Percentiles rank a stretch among this genome's conserved stretches.
phyloP scores from a whole-genome alignment of 2,329 filamentous ascomycete genomes.

The Exophiala sideris region DNA sequence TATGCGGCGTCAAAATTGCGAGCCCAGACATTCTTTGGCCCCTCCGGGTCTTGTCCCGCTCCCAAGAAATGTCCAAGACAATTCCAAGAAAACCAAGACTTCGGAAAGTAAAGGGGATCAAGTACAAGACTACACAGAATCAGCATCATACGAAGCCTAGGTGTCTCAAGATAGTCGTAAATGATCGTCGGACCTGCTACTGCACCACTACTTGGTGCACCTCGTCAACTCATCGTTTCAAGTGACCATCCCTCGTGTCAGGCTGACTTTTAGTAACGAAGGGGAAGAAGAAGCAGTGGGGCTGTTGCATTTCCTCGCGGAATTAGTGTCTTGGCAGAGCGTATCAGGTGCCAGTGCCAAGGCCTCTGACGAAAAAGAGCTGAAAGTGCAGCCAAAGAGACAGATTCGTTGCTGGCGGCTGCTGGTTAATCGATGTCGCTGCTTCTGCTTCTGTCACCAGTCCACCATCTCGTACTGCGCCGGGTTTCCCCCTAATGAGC shows the following conservation, averaged over 20 bases:
- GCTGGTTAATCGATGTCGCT: too few species aligned
- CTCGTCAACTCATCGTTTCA: too few species aligned
- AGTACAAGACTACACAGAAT: too few species aligned
- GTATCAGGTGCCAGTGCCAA: constrained; percentile 17
- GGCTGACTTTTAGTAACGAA: background rate
- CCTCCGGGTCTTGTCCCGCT: constrained; percentile 16
- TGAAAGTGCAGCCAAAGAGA: background rate
- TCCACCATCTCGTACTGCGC: too few species aligned
- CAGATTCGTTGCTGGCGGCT: background rate
- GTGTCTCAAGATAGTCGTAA: too few species aligned
- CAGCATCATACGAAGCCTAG: too few species aligned
- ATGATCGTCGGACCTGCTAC: too few species aligned
- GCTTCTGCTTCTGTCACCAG: too few species aligned
- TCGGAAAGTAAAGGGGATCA: background rate
- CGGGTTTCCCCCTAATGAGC: too few species aligned
- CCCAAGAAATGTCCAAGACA: constrained; percentile 18
- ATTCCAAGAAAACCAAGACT: constrained; percentile 20
- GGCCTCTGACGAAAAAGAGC: constrained; percentile 15
- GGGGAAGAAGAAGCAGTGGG: background rate
- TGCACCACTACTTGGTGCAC: too few species aligned
- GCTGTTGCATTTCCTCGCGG: background rate
- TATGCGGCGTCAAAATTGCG: background rate
- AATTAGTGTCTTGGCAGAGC: constrained; percentile 16
- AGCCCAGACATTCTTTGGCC: background rate
- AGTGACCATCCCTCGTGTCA: too few species aligned